Evolutionary conservation across 2,329 filamentous ascomycete genomes (phyloP).

Genomic region (Alternaria conjuncta): DNA sequence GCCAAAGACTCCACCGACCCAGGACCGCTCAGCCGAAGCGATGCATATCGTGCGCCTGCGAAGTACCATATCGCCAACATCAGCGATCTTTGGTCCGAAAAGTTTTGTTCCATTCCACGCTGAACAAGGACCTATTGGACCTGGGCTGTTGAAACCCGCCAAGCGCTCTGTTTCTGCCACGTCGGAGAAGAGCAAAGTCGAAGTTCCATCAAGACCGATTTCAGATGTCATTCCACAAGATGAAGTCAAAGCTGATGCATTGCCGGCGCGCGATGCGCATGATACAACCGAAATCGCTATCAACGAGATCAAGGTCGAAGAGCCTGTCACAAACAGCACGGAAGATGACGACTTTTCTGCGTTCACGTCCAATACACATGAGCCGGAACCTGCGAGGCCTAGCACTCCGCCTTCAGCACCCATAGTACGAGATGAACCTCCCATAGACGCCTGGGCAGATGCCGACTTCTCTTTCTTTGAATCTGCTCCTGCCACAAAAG

Average conservation of each 20-base stretch:
- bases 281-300: not conserved
- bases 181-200: conserved; percentile 14
- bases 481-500: conserved; percentile 13
- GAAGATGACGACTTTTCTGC: conserved; percentile 8
- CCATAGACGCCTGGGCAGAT: conserved; percentile 19
- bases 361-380: not conserved
- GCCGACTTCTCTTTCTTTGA: conserved; percentile 42
- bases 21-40: conserved; percentile 21
- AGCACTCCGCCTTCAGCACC: conserved; percentile 12
- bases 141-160: conserved; percentile 34
- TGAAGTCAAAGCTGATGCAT: not conserved
- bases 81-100: conserved; percentile 38
- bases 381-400: not conserved
- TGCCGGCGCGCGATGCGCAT: not conserved
- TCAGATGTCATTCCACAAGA: not conserved
- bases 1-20: conserved; percentile 12
- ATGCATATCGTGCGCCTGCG: conserved; percentile 42
- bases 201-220: not conserved
- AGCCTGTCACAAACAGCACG: not conserved
- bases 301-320: not conserved
- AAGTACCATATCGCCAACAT: conserved; percentile 43
- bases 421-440: not conserved
- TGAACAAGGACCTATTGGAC: conserved; percentile 40
- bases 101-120: conserved; percentile 33
- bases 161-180: conserved; percentile 17